Evolutionary conservation across 768 basidiomycete genomes (phyloP).

Genomic region (Lanmaoa rubissima): DNA sequence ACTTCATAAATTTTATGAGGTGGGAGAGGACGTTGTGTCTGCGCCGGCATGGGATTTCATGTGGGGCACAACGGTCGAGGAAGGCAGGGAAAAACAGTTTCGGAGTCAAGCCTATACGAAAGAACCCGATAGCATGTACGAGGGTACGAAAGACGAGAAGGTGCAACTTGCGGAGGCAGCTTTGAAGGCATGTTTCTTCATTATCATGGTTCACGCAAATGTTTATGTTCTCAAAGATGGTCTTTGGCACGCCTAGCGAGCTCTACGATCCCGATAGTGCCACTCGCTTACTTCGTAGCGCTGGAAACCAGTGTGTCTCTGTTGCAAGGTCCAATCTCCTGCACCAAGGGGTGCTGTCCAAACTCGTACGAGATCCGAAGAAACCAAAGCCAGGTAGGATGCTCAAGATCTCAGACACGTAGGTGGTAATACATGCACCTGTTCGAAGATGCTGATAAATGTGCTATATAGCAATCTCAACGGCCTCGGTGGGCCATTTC

Average conservation of each 20-base stretch:
- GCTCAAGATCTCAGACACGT: conserved; percentile 76
- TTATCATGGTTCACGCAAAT: not conserved
- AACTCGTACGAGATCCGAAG: conserved; percentile 57
- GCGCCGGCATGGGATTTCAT: conserved; percentile 68
- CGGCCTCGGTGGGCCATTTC: conserved; percentile 60
- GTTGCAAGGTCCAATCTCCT: conserved; percentile 60
- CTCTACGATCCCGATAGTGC: conserved; percentile 62
- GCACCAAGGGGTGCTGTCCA: conserved; percentile 63
- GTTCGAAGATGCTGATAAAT: not conserved
- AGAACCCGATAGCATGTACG: conserved; percentile 33
- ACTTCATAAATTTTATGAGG: conserved; percentile 46
- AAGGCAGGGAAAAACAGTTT: conserved; percentile 70
- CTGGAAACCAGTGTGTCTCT: conserved; percentile 55
- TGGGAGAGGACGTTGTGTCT: conserved; percentile 43
- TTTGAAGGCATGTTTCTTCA: conserved; percentile 53
- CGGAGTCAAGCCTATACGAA: conserved; percentile 54
- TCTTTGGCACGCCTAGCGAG: conserved; percentile 69
- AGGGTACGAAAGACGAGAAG: conserved; percentile 32
- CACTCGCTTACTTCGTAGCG: conserved; percentile 51
- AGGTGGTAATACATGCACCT: conserved; percentile 5
- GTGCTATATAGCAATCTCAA: conserved; percentile 56
- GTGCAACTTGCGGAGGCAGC: conserved; percentile 62
- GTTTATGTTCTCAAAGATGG: conserved; percentile 54
- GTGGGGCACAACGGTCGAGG: conserved; percentile 70
- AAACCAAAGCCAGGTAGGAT: conserved; percentile 70